Base-by-base conservation (phyloP, 352 stramenopile species). In the Phytopythium boreale region DNA sequence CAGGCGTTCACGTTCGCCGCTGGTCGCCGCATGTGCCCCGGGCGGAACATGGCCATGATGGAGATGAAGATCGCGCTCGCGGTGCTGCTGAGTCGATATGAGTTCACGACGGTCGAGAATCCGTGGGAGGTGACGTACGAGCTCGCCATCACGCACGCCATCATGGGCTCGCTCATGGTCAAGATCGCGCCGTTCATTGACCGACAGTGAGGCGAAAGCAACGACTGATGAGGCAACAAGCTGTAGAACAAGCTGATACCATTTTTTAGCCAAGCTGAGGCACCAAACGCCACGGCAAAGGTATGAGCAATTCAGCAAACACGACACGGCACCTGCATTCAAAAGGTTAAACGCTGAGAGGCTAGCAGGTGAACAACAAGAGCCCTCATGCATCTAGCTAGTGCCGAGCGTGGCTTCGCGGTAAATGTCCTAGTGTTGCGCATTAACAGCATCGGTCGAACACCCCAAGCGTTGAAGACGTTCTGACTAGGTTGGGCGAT, bases 11-110 rank as follows among this genome's bases (percentile, higher is more conserved):
- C 66, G 7, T 90, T 90, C 61, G 47, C 75, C 19, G 77, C 66
- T n/a, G 81, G 79, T 4, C 72, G 64, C 3, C 77, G 80, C 29
- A 72, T 69, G 29, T 89, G 79, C 41, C 62, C 87, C 5, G 79
- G 79, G 14, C 63, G 71, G 37, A 80, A 79, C 50, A 61, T 84
- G n/a, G 75, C 68, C 8, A 56, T 84, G 36, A 62, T 84, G 29
- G 76, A 84, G 64, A 74, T 81, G 61, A 81, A 84, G 62, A 78
- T 84, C 31, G 65, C 64, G 14, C 56, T 84, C 4, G 64, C 68
- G 11, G 70, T 63, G 51, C 36, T 71, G 22, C 34, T 74, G 15
- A 71, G 68, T 44, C 70, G 69, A 41, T 74, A 57, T n/a, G 47
- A 74, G 22, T 24, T 71, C 50, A 55, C 49, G 47, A 71, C 68